Base-by-base conservation (phyloP, 31 red algal species). In the Endocladia muricata region DNA sequence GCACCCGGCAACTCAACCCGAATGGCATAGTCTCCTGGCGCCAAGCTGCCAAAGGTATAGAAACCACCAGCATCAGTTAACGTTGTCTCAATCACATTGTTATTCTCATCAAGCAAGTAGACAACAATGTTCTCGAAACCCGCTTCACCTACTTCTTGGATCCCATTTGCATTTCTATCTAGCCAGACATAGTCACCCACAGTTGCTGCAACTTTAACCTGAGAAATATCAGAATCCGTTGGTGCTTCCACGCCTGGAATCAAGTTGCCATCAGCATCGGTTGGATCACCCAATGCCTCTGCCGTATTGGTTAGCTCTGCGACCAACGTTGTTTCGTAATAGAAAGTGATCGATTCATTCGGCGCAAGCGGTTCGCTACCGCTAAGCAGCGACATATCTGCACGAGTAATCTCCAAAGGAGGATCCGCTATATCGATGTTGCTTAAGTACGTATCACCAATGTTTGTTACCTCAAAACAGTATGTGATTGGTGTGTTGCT, bases 121-220 rank as follows among this genome's bases (percentile, higher is more conserved):
- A 64, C 60, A 11, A 13, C 26, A 13, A 64, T 23, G 25, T 23
- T 23, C 25, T 17, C n/a, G 25, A 64, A 21, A 30, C 60, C 60
- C 11, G 13, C n/a, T 30, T 64, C 60, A 22, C 25, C 60, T 25
- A 13, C 60, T 11, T 64, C 60, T 30, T 64, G 60, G 60, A 64
- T 30, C 11, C 60, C 60, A 64, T 64, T 23, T 21, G 60, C 60
- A 64, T 64, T 30, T 11, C 13, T 11, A 30, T 64, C 60, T 17
- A 64, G 25, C 60, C 60, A 64, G 13, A 64, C 60, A 30, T 64
- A 64, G 25, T 64, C 60, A 22, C 60, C 60, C 11, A 64, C 11
- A 30, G n/a, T 22, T 11, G 25, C 26, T 30, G 25, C n/a, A 22
- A 64, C 13, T 23, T 25, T 23, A 11, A 21, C 60, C 11, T n/a